Evolutionary conservation across 2,329 filamentous ascomycete species (phyloP).

Genomic region (Fusarium keratoplasticum): DNA sequence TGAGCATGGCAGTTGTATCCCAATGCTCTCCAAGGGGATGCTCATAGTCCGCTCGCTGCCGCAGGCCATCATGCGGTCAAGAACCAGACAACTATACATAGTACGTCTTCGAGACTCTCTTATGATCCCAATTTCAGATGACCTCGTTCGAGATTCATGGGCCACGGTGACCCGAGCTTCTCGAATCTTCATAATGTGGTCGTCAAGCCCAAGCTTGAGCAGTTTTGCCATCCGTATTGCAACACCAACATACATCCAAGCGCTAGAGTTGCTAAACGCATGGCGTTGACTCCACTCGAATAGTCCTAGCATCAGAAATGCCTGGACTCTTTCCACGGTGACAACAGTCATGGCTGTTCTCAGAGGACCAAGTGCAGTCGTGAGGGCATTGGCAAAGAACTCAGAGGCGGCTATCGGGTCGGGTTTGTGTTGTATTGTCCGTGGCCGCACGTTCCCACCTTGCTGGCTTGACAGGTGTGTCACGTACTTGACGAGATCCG

Average conservation of each 20-base stretch:
- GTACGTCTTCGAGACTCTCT: constrained; percentile 76
- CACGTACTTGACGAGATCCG: constrained; percentile 67
- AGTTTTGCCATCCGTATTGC: constrained; percentile 74
- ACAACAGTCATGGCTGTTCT: constrained; percentile 61
- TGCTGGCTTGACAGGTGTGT: constrained; percentile 53
- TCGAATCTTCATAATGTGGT: constrained; percentile 45
- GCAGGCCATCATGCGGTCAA: constrained; percentile 76
- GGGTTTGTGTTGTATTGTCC: constrained; percentile 49
- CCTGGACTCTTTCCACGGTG: constrained; percentile 73
- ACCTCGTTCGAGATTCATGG: constrained; percentile 7
- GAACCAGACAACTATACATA: constrained; percentile 80
- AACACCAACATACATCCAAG: constrained; percentile 75
- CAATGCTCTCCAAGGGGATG: constrained; percentile 68
- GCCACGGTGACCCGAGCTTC: neutral
- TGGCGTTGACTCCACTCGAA: constrained; percentile 77
- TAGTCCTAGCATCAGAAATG: constrained; percentile 76
- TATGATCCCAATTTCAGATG: constrained; percentile 55
- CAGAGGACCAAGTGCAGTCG: constrained; percentile 60
- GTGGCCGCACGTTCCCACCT: constrained; percentile 49
- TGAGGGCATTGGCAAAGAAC: constrained; percentile 72
- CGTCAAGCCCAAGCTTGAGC: constrained; percentile 70
- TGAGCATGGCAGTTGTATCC: constrained; percentile 75
- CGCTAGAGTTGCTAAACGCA: constrained; percentile 64
- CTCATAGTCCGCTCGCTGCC: constrained; percentile 71
- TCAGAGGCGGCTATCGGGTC: constrained; percentile 70